Evolutionary conservation across 2,329 filamentous ascomycete species (phyloP), one percentile per base, ranked within the genome.

Genomic region (Ceratocystis huliohia): DNA sequence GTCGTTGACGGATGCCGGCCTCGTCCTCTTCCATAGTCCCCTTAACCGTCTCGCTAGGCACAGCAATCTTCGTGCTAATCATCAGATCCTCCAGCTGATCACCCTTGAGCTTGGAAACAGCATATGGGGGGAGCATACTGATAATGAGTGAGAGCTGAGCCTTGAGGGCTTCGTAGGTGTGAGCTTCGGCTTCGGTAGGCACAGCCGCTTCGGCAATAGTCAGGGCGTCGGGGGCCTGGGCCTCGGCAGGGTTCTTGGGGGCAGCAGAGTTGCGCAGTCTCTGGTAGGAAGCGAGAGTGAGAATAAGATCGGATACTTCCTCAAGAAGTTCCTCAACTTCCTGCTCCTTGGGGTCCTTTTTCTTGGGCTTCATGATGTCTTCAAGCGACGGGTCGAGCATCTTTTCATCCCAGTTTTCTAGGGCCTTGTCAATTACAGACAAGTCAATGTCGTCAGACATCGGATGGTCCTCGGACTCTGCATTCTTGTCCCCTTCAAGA

Each of bases 1-100:
- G 71, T 50, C 82, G 79, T 57, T 80, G 78, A 56, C 83, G 82
- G 41, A 81, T 74, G 50, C 82, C 82, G 48, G 80, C 80, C 70
- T 91, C 88, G 70, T 96, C 91, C 71, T 93, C 89, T 71, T 95
- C 91, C 84, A 95, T 86, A 3, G 88, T 84, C 3, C 91, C 91
- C 69, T 82, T 83, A 74, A 89, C 89, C 71, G 91, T 85, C 64
- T 87, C 85, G 5, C 82, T 85, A 68, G 88, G 84, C 61, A 95
- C 79, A 68, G 90, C 77, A 22, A 96, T 82, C 73, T 85, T 90
- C 59, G 85, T 89, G 76, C 87, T 93, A 73, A 96, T 88, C 69
- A 89, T 87, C 61, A 96, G 78, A 67, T 91, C 88, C 37, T 87
- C 87, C n/a, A 96, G 77, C 74, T 91, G 88, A 73, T 95, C 88